Conservation (phyloP, 495 filamentous ascomycete species). For the Aspergillus panamensis region DNA sequence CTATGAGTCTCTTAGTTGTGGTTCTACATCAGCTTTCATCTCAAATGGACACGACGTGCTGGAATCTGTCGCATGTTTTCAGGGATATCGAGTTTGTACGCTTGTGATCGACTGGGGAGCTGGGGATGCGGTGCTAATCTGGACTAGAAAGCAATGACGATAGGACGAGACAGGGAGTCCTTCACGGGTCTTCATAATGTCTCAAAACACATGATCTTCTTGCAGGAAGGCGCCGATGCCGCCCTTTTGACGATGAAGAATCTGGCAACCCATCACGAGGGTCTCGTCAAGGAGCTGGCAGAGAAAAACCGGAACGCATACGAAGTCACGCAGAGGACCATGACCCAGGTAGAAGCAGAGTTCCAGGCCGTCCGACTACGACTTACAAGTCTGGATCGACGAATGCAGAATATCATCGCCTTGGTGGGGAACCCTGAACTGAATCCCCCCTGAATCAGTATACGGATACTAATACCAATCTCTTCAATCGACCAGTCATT, state of each 20-base stretch:
- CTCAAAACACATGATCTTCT: neutral
- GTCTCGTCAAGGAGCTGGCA: neutral
- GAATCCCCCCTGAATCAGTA: neutral
- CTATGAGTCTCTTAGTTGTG: neutral
- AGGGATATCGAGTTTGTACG: neutral
- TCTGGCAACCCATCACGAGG: neutral
- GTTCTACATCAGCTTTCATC: neutral
- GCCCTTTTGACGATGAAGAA: neutral
- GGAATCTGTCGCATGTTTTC: conserved; percentile 2
- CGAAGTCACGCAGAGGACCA: neutral
- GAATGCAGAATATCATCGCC: conserved; percentile 7
- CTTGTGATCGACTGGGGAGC: neutral
- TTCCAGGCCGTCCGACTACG: neutral
- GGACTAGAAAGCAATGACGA: neutral
- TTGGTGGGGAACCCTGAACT: neutral
- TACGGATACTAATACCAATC: neutral
- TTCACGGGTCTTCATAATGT: conserved; percentile 4
- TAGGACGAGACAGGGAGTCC: neutral
- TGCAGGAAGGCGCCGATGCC: neutral
- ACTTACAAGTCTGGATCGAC: neutral
- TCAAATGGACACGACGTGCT: neutral
- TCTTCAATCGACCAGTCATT: neutral
- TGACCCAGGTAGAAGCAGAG: neutral
- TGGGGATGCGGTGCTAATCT: neutral
- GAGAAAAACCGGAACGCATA: neutral